Evolutionary conservation across 345 rosid genomes (phyloP).

Genomic region (Eucalyptus pauciflora): DNA sequence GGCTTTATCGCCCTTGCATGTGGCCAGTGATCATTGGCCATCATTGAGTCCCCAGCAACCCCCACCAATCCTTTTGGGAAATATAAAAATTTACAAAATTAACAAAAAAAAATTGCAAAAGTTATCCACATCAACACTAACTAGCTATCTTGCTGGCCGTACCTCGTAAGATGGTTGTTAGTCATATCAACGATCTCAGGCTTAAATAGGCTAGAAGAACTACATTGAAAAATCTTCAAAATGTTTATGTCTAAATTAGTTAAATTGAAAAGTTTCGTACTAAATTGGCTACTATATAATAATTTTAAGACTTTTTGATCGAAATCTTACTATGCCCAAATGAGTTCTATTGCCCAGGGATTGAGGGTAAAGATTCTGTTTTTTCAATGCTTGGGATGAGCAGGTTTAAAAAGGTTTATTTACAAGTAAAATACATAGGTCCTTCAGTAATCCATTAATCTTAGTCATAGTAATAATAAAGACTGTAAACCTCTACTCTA

Average conservation of each 20-base stretch:
- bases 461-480: background rate
- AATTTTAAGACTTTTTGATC: background rate
- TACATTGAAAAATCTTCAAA: background rate
- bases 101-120: background rate
- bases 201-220: background rate
- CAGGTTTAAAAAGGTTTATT: background rate
- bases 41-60: background rate
- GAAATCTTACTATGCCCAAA: background rate
- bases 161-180: rapidly evolving
- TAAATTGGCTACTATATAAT: background rate
- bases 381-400: background rate
- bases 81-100: background rate
- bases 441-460: background rate
- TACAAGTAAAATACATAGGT: background rate
- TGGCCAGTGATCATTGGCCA: background rate
- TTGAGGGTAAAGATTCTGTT: background rate
- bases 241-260: background rate
- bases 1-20: background rate
- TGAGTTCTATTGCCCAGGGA: background rate
- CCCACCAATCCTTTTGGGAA: background rate
- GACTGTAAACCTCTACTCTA: background rate
- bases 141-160: rapidly evolving
- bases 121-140: rapidly evolving
- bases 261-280: background rate
- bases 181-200: background rate